Conservation (phyloP, 345 rosid species). For the Gossypium anomalum region DNA sequence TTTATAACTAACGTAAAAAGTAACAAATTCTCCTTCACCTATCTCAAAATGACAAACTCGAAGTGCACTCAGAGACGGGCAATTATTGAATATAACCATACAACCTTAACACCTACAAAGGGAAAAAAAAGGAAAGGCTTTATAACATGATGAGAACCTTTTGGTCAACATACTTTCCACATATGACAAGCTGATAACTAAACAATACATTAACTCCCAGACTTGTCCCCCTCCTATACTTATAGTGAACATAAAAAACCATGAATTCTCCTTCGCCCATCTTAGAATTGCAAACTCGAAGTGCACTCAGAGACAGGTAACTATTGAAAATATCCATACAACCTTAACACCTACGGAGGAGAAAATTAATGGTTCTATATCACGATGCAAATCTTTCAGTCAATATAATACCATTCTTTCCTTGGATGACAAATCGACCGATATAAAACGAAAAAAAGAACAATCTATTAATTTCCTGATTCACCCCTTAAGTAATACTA, state of each 20-base stretch:
- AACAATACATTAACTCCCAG: neutral
- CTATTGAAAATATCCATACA: neutral
- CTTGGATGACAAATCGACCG: neutral
- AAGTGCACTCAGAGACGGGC: neutral
- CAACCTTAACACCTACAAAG: neutral
- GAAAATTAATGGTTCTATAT: neutral
- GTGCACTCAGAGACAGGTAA: neutral
- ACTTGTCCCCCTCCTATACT: neutral
- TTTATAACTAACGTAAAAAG: neutral
- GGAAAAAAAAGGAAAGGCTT: neutral
- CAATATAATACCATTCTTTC: neutral
- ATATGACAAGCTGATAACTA: neutral
- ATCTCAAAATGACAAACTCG: neutral
- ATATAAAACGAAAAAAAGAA: neutral
- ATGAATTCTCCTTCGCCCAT: neutral
- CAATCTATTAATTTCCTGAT: neutral
- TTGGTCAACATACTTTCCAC: neutral
- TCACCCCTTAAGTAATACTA: neutral
- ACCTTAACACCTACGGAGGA: neutral
- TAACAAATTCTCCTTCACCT: neutral
- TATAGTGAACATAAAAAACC: neutral
- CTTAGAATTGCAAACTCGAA: neutral
- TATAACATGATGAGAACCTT: neutral
- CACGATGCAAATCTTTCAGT: neutral
- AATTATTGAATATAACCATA: neutral